Base-by-base conservation (phyloP, 2,329 filamentous ascomycete species). In the Didymella pomorum region DNA sequence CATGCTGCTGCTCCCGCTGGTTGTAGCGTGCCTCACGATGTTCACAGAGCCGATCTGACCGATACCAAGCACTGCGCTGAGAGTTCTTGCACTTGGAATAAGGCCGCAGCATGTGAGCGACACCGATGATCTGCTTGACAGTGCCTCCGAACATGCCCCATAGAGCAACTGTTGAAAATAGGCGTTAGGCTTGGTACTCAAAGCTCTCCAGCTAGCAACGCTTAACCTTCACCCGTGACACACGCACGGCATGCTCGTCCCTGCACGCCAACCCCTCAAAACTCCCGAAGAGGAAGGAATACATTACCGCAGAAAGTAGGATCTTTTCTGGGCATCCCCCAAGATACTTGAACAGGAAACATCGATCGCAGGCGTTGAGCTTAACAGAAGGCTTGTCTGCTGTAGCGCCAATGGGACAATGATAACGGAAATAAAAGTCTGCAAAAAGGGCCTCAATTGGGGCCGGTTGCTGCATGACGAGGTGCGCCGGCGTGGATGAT, bases 361-460 rank as follows among this genome's bases (percentile, higher is more conserved):
- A 25, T 25, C 23, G 23, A 25, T 4, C 3, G 23, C 23, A 25
- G 23, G 23, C 23, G 3, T 25, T 25, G 23, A 25, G 51, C 60
- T 63, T 65, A 48, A 29, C 41, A 33, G 21, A 59, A 60, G 43
- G 53, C 59, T 59, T 62, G 55, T 55, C 23, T 48, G 1, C 14
- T 6, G n/a, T 11, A n/a, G 18, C n/a, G 37, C 39, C 48, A 56
- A 56, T 53, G 23, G 37, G 29, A 49, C 20, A 9, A 16, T 23
- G 20, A 20, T 33, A 25, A 6, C 31, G 54, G 54, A 26, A 39
- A 52, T 35, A 26, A 52, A 52, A 35, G 7, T 49, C 42, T 52
- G 35, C 37, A 16, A 35, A 43, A 16, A 39, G 25, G 12, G 39
- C 14, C 12, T 21, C 20, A 31, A 6, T 2, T 28, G 39, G 39